Evolutionary conservation across 2,329 filamentous ascomycete genomes (phyloP), one percentile per base, ranked within the genome.

Genomic region (Thermomyces lanuginosus): DNA sequence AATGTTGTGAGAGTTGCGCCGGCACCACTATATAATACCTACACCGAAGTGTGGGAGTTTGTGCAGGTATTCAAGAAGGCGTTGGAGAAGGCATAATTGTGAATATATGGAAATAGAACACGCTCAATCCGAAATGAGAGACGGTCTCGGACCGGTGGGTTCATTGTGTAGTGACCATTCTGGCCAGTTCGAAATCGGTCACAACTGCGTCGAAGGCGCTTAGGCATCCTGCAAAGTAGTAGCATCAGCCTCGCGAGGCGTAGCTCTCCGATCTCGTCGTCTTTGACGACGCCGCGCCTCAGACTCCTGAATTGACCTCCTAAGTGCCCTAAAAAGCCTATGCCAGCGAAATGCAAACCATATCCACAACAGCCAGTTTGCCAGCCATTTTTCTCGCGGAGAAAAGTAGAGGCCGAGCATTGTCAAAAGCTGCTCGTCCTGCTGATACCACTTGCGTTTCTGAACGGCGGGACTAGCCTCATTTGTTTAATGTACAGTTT

Each of bases 1-100:
- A 73, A 81, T 45, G 82, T 92, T 10, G 74, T 92, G 18, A 63
- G 82, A 2, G 72, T 89, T 0, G 80, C 82, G 1, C 82, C 83
- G 1, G 74, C 76, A 24, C 81, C 83, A 3, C 50, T 92, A 37
- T 92, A 91, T 51, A 84, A 84, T 44, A 72, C 66, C 1, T 91
- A 77, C 46, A 63, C 64, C 33, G 82, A 92, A 44, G 71, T 82
- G 3, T 70, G 53, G 53, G 46, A 42, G 4, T 80, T 79, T 44
- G 26, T 16, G 9, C 9, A 22, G 18, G 20, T 14, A 15, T 28
- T 28, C 14, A 14, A 22, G 12, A 8, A 15, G 6, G 14, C 13
- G 3, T 16, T 7, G 9, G n/a, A 16, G 8, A 18, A 28, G n/a
- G 12, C 20, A 11, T 16, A 28, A 5, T 23, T 15, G 13, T 24